Evolutionary conservation across 768 basidiomycete species (phyloP), one percentile per base, ranked within the genome.

Genomic region (Suillus subluteus): DNA sequence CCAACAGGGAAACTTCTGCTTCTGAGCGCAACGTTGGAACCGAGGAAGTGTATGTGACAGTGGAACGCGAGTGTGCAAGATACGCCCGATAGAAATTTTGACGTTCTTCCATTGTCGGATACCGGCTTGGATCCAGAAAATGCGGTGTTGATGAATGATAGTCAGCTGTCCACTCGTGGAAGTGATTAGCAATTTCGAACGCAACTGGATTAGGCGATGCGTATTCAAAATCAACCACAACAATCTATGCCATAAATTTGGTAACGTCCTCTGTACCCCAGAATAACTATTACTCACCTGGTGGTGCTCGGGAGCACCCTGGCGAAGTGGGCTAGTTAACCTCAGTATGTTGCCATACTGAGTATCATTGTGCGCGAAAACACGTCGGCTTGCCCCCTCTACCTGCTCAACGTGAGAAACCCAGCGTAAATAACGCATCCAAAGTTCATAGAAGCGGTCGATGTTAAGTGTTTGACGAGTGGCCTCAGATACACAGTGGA

Each of bases 181-280:
- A 98, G 78, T 97, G 95, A 77, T 97, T 97, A 65, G 92, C 97
- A 71, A 99, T 96, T 75, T 99, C 98, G 78, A 90, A 98, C 4
- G 94, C 93, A 4, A 95, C 88, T 32, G 96, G 91, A 74, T 98
- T 99, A 6, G 93, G 91, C 0, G 90, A 85, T 16, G 97, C 95
- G 75, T 99, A 99, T 80, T 99, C 98, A 75, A 98, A 99, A 79
- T 99, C 98, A 69, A 98, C 95, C 43, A 97, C 93, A 75, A 97
- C 92, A 68, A 97, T 89, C 92, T 96, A 68, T 48, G 26, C 52
- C n/a, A 59, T 58, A n/a, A 62, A 16, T 66, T 78, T 61, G 74
- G 68, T 58, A 50, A 16, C 21, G 21, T 56, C 55, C n/a, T 23
- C 41, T 35, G 32, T 38, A 50, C 58, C 35, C n/a, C 18, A 62